Evolutionary conservation across 2,329 filamentous ascomycete species (phyloP), one percentile per base, ranked within the genome.

Genomic region (Acephala macrosclerotiorum): DNA sequence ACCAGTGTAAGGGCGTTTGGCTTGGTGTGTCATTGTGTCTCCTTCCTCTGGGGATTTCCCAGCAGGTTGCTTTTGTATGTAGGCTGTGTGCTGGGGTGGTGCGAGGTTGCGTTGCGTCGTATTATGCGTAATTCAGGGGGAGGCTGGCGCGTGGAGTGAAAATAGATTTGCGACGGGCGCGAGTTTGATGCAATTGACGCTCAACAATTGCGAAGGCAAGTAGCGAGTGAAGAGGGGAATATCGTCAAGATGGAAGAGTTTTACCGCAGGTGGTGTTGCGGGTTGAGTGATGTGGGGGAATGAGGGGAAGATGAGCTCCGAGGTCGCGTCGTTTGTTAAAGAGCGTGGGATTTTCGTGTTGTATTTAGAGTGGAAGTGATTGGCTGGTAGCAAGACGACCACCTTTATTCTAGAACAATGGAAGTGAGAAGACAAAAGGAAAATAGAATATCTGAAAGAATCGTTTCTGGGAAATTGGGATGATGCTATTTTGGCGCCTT

Each of bases 1-100:
- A 73, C 87, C 87, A 64, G 85, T 83, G 75, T 89, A 89, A 66
- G 83, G 86, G 58, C 87, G 86, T 80, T 90, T 90, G 60, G 82
- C 29, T 68, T 73, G 72, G 61, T 69, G 71, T 51, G 70, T 53
- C 71, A 74, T 74, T 70, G 29, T 33, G 9, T 49, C 66, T 20
- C 51, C 36, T 29, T 14, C 9, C 18, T 61, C n/a, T n/a, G n/a
- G 18, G 20, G 18, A 26, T 38, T 16, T 29, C 11, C 1, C n/a
- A 36, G 14, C 18, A 26, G 14, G 14, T 35, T 9, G 7, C 25
- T 36, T 36, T 25, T 55, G 56, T 63, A 42, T 63, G 55, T 56
- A 58, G 53, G 25, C 36, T 38, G 42, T 36, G 6, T 2, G 47
- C 14, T 33, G 35, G 26, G 8, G 49, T 29, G 49, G 26, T 53